These are phyloP conservation scores for Aphanocladium album DNA, from an alignment of 2,329 filamentous ascomycete species.

Conservation along the genomic window DNA sequence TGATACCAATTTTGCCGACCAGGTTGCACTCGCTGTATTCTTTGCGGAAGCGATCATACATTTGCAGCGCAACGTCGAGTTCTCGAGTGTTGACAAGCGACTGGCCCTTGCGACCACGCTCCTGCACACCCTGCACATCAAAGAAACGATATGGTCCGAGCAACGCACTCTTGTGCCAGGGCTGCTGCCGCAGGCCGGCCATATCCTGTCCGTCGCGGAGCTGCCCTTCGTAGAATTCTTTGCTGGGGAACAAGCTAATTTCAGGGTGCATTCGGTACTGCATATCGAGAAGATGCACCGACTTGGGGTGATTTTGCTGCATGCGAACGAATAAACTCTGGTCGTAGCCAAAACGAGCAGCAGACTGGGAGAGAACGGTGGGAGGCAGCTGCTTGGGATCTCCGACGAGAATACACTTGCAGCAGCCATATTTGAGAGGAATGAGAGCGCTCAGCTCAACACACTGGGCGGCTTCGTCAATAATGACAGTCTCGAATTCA, in stretches of 20 bases:
- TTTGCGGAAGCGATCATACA: conserved; percentile 72
- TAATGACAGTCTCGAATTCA: conserved; percentile 97
- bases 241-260: conserved; percentile 86
- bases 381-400: conserved; percentile 96
- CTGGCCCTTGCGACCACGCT: conserved; percentile 73
- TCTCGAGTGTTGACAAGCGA: conserved; percentile 89
- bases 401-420: conserved; percentile 94
- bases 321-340: conserved; percentile 98
- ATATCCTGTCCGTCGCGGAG: conserved; percentile 83
- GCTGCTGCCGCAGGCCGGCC: conserved; percentile 66
- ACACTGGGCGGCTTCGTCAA: conserved; percentile 96
- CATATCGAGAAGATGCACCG: conserved; percentile 91
- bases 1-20: conserved; percentile 85
- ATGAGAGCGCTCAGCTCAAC: conserved; percentile 96
- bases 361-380: conserved; percentile 90
- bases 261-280: conserved; percentile 99
- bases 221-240: conserved; percentile 85
- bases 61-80: conserved; percentile 75
- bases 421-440: conserved; percentile 93
- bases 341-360: conserved; percentile 88
- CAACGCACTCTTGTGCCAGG: conserved; percentile 79
- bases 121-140: conserved; percentile 85
- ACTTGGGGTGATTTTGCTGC: conserved; percentile 83
- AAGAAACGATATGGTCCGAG: conserved; percentile 96
- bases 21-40: conserved; percentile 69